A percentile compares a stretch with the other conserved stretches of the same genome.
Evolutionary conservation across 2,329 filamentous ascomycete species (phyloP).

Genomic region (Harringtonia lauricola): DNA sequence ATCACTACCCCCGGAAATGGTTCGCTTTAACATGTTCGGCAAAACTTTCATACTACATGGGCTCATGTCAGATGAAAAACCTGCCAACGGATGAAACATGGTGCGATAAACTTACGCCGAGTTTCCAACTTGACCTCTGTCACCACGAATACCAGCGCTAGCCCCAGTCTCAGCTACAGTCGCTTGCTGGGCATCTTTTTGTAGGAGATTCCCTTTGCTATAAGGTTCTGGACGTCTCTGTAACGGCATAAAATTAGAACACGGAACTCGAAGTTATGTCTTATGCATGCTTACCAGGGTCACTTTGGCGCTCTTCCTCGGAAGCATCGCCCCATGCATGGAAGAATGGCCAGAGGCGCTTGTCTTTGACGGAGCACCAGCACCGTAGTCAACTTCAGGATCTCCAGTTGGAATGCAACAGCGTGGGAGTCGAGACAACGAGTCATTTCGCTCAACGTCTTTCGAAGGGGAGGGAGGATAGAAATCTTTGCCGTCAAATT

Average conservation of each 20-base stretch:
- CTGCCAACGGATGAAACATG: not conserved
- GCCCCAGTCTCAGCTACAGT: too few species aligned
- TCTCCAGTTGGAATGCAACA: conserved; percentile 3
- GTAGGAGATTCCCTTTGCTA: too few species aligned
- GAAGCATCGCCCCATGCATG: not conserved
- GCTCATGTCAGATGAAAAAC: not conserved
- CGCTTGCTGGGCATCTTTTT: too few species aligned
- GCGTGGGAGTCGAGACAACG: not conserved
- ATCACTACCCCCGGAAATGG: conserved; percentile 27
- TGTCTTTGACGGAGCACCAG: not conserved
- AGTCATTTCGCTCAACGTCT: not conserved
- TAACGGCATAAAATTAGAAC: not conserved
- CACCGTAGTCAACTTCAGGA: not conserved
- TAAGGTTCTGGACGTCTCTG: too few species aligned
- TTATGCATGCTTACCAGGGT: conserved; percentile 7
- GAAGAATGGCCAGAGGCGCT: not conserved
- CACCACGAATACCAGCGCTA: not conserved
- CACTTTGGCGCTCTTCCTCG: conserved; percentile 8
- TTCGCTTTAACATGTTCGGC: conserved; percentile 38
- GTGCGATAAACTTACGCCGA: not conserved
- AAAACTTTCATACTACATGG: conserved; percentile 28
- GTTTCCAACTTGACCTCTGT: not conserved
- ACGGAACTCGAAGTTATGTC: not conserved
- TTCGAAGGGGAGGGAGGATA: conserved; percentile 41
- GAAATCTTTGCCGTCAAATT: conserved; percentile 55